Evolutionary conservation across 305 asterid species (phyloP), one percentile per base, ranked within the genome.

Genomic region (Fraxinus floribunda): DNA sequence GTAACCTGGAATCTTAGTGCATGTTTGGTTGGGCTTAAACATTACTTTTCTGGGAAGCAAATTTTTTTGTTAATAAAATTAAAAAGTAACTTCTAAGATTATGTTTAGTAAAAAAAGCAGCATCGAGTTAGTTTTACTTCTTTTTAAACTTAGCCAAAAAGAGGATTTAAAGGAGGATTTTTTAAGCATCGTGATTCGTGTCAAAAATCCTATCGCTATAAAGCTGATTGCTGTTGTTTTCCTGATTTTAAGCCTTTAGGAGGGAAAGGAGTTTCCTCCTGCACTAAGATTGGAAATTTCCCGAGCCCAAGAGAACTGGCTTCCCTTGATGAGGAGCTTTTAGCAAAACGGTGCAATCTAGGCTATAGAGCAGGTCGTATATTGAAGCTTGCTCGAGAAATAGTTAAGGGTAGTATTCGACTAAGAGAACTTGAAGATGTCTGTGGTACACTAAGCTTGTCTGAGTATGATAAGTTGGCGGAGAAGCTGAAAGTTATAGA

Each of bases 311-410:
- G 82, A 77, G 95, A 93, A 84, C 84, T 94, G 72, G 94, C 94
- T 20, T 39, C 75, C 77, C 90, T 93, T 32, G 92, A 94, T 84
- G 94, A 86, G 82, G 76, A 83, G 38, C 81, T 87, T 78, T 82
- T 94, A 81, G 91, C 93, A 3, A 89, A 79, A 81, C 92, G 94
- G 39, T 94, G 95, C 79, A 87, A 87, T 84, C 94, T 93, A 78
- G 97, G 98, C 9, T 94, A 94, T 84, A 86, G 98, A 86, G 97
- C 98, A 46, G 84, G 89, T 32, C 97, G 97, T 79, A 82, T 94
- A 66, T 77, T 91, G 83, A 92, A 90, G 75, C 94, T 94, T 87
- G 97, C 97, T 68, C 88, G 60, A 77, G 87, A 84, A 80, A 83
- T 94, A n/a, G 86, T 80, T 74, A 91, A 93, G 84, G 95, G 94